These are phyloP conservation scores for Eucalyptus grandis DNA, from an alignment of 345 rosid species.

Conservation along the genomic window DNA sequence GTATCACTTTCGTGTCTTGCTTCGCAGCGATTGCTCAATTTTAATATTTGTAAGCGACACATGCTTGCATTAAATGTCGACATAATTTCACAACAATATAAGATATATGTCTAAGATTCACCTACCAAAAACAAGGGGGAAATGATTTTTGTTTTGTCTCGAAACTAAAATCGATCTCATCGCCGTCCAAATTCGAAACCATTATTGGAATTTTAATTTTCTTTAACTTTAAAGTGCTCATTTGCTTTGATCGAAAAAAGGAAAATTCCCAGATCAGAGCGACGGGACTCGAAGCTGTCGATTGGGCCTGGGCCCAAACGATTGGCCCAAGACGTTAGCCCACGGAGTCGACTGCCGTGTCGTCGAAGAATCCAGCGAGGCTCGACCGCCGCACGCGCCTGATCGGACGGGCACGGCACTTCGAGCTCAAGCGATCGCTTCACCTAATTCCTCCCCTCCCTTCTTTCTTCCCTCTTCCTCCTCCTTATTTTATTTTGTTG, in stretches of 20 bases:
- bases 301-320: neutral
- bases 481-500: neutral
- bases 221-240: neutral
- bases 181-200: neutral
- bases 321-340: neutral
- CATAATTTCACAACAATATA: accelerated
- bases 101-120: accelerated
- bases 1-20: neutral
- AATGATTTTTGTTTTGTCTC: neutral
- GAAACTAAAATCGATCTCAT: neutral
- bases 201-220: neutral
- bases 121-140: neutral
- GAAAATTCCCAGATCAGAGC: neutral
- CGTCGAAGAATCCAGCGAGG: neutral
- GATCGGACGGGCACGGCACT: neutral
- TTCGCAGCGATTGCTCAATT: accelerated
- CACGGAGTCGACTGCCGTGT: neutral
- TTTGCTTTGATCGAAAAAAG: neutral
- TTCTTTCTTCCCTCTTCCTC: neutral
- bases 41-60: accelerated
- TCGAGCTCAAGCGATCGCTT: neutral
- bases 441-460: neutral
- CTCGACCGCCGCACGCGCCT: neutral
- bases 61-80: accelerated
- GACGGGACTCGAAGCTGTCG: neutral